Evolutionary conservation across 1,139 yeast genomes (phyloP).

Genomic region (Saccharomyces hybrid): DNA sequence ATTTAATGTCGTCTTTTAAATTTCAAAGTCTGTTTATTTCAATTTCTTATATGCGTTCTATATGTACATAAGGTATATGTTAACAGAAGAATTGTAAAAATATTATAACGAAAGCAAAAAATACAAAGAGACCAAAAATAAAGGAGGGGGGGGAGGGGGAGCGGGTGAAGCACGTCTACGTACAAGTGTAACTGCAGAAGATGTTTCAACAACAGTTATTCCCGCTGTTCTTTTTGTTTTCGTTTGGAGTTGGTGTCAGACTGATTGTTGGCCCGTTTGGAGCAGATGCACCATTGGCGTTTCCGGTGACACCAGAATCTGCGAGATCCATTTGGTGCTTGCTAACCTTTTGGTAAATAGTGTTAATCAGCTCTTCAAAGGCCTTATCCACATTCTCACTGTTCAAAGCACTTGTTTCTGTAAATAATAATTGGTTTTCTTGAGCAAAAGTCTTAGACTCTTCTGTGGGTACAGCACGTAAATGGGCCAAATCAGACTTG

Average conservation of each 20-base stretch:
- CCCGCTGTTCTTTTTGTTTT: constrained; percentile 14
- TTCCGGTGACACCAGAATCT: constrained; percentile 36
- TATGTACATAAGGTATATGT: not conserved
- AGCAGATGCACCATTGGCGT: constrained; percentile 9
- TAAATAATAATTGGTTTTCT: constrained; percentile 83
- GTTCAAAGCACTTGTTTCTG: constrained; percentile 92
- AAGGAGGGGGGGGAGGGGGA: not conserved
- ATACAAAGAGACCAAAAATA: not conserved
- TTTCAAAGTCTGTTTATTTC: not conserved
- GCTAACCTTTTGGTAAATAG: constrained; percentile 87
- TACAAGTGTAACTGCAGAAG: not conserved
- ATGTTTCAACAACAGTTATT: constrained; percentile 53
- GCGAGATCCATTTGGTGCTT: constrained; percentile 79
- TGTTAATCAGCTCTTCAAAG: constrained; percentile 84
- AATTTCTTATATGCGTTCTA: not conserved
- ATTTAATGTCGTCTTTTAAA: not conserved
- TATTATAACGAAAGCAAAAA: not conserved
- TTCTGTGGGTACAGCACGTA: too few relatives aligned
- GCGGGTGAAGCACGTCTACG: not conserved
- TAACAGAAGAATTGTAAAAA: not conserved
- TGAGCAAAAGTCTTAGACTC: constrained; percentile 42
- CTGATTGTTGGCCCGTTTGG: constrained; percentile 82
- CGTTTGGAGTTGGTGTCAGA: constrained; percentile 40
- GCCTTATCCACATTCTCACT: constrained; percentile 93
- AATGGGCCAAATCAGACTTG: too few relatives aligned